A percentile compares a stretch with the other conserved stretches of the same genome.
Evolutionary conservation across 148 eudicot species (phyloP).

Genomic region (Limonium bicolor): DNA sequence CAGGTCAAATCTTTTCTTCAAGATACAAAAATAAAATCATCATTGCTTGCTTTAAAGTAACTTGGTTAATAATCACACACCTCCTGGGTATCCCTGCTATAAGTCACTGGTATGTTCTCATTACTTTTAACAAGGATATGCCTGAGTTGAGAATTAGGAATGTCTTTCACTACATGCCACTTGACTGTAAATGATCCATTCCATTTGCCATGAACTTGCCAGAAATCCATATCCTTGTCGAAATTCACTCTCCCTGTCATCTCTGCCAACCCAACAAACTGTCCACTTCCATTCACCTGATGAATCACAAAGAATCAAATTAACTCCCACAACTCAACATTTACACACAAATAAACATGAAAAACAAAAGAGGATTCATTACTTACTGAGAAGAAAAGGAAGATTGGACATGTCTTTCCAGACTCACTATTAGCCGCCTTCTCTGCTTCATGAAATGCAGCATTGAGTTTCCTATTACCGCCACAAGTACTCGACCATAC

Average conservation of each 20-base stretch:
- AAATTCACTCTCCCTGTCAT: conserved; percentile 78
- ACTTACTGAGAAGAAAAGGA: conserved; percentile 88
- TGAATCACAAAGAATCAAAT: background rate
- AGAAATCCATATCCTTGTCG: conserved; percentile 70
- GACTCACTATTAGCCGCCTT: conserved; percentile 36
- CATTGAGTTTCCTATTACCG: conserved; percentile 75
- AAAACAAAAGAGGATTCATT: background rate
- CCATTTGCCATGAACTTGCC: conserved; percentile 99
- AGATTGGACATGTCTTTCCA: conserved; percentile 57
- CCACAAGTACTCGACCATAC: conserved; percentile 93
- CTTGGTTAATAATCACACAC: conserved; percentile 18
- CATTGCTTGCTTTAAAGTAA: too few relatives aligned
- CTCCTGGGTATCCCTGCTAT: conserved; percentile 91
- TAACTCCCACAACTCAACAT: background rate
- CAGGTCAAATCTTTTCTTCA: too few relatives aligned
- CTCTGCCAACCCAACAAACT: conserved; percentile 93
- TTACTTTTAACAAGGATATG: conserved; percentile 86
- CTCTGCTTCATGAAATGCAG: conserved; percentile 62
- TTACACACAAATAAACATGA: background rate
- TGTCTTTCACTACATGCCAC: conserved; percentile 88
- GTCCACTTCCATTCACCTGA: conserved; percentile 97
- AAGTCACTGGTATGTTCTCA: conserved; percentile 69
- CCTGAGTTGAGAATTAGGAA: conserved; percentile 56
- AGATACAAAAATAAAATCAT: too few relatives aligned
- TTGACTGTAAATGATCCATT: conserved; percentile 83